phyloP scores from a whole-genome alignment of 768 basidiomycete genomes.

The Harrya chromipes region DNA sequence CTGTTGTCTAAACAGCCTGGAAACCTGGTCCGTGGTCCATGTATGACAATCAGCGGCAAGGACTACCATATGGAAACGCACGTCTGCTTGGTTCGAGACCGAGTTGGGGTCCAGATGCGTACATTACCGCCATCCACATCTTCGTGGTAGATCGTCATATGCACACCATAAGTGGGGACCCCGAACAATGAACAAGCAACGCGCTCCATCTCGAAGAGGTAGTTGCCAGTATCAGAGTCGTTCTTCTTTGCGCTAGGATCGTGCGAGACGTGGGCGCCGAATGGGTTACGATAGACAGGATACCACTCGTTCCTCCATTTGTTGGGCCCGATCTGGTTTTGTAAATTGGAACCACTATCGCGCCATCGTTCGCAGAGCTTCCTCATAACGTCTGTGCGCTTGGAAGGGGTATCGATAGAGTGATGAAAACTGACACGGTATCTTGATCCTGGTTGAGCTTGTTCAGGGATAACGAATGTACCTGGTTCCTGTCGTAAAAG shows the following conservation, averaged over 20 bases:
- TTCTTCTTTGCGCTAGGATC: conserved; percentile 28
- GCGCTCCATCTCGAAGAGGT: conserved; percentile 86
- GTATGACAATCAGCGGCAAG: background rate
- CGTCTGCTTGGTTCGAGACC: conserved; percentile 88
- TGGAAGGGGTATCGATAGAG: conserved; percentile 51
- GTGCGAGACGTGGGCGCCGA: conserved; percentile 46
- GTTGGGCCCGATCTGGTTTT: conserved; percentile 62
- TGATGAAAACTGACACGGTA: conserved; percentile 46
- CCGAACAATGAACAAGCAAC: conserved; percentile 89
- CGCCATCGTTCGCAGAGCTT: conserved; percentile 76
- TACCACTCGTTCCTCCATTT: conserved; percentile 91
- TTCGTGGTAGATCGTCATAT: conserved; percentile 68
- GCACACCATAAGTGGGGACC: conserved; percentile 87
- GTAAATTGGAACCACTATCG: conserved; percentile 51
- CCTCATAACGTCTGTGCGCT: conserved; percentile 59
- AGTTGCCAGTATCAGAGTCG: conserved; percentile 46
- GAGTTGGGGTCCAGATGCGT: conserved; percentile 83
- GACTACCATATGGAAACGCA: conserved; percentile 35
- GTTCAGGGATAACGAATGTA: conserved; percentile 42
- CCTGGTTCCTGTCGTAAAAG: conserved; percentile 49
- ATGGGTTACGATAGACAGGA: conserved; percentile 68
- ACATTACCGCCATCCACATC: conserved; percentile 38
- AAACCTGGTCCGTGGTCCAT: conserved; percentile 46
- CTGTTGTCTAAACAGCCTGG: conserved; percentile 88
- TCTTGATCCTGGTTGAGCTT: conserved; percentile 21